Conservation (phyloP, 257 asterid species). For the Orobanche coerulescens region DNA sequence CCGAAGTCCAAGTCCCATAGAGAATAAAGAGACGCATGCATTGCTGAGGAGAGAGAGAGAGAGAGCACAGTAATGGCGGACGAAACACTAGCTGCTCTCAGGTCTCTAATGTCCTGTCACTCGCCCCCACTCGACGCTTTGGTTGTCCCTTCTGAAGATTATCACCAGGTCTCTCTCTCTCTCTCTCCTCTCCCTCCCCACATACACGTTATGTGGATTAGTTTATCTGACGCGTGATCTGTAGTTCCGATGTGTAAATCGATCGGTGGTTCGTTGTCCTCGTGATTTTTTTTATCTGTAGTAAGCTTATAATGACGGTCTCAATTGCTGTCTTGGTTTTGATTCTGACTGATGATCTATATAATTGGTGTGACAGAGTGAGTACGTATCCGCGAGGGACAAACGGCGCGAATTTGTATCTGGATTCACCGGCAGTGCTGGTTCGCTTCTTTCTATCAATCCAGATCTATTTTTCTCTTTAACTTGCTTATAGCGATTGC, state of each 20-base stretch:
- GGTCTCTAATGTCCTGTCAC: constrained; percentile 78
- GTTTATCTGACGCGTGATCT: not conserved
- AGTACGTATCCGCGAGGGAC: constrained; percentile 87
- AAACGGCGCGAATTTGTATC: constrained; percentile 81
- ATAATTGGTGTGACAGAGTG: constrained; percentile 58
- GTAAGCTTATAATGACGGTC: not conserved
- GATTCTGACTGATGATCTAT: not conserved
- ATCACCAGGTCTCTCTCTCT: constrained; percentile 62
- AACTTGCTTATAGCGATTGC: not conserved
- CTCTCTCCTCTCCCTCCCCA: no score
- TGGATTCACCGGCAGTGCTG: constrained; percentile 92
- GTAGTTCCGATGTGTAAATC: constrained; percentile 4
- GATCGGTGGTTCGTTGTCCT: not conserved
- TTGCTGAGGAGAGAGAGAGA: not conserved
- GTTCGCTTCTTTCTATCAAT: constrained; percentile 33
- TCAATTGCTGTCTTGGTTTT: not conserved
- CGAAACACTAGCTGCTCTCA: constrained; percentile 45
- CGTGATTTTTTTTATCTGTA: not conserved
- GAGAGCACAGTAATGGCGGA: constrained; percentile 45
- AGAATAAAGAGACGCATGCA: no score
- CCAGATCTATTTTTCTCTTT: not conserved
- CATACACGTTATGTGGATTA: not conserved
- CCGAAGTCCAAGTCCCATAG: constrained; percentile 2
- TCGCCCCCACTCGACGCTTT: constrained; percentile 77
- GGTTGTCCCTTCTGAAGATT: constrained; percentile 88